These are phyloP conservation scores for Linum trigynum DNA, from an alignment of 345 rosid genomes.

Conservation along the genomic window DNA sequence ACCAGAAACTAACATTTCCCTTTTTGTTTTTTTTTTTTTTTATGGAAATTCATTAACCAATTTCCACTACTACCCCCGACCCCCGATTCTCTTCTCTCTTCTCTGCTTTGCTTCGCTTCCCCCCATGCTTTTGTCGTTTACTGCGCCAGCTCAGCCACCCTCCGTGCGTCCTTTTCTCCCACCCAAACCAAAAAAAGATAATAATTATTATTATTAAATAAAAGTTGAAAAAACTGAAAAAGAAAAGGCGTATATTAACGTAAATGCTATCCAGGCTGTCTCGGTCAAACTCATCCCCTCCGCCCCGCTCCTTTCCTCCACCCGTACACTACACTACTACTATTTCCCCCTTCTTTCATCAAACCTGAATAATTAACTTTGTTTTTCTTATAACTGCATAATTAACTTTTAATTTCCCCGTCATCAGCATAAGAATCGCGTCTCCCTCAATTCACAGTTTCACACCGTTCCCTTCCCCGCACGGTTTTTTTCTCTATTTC, in stretches of 20 bases:
- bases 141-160: conserved; percentile 31
- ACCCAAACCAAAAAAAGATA: background rate
- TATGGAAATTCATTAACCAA: too few species aligned
- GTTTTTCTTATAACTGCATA: background rate
- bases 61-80: too few species aligned
- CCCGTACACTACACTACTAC: background rate
- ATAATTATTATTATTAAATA: background rate
- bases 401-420: background rate
- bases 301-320: background rate
- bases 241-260: background rate
- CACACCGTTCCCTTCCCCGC: too few species aligned
- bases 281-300: background rate
- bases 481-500: too few species aligned
- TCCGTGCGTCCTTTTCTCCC: conserved; percentile 27
- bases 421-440: conserved; percentile 13
- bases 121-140: conserved; percentile 37
- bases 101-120: too few species aligned
- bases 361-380: conserved; percentile 10
- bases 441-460: background rate
- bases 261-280: conserved; percentile 48
- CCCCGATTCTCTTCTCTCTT: too few species aligned
- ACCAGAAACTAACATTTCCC: too few species aligned
- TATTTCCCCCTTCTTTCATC: conserved; percentile 3
- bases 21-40: too few species aligned
- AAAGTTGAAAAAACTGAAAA: background rate